Evolutionary conservation across 148 eudicot genomes (phyloP), one percentile per base, ranked within the genome.

Genomic region (Vaccinium myrtillus): DNA sequence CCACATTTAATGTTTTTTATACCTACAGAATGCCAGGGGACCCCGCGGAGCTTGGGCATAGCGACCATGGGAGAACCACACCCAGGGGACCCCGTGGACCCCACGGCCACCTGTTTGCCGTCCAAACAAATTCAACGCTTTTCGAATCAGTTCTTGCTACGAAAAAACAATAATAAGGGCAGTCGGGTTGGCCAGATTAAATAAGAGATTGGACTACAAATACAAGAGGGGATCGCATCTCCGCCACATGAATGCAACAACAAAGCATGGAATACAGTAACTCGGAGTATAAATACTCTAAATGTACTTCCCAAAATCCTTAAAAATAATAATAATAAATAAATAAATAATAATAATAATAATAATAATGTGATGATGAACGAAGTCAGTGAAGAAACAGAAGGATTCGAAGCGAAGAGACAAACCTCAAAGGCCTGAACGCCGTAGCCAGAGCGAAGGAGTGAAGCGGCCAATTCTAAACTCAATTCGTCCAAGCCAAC

Each of bases 391-490:
- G 69, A 21, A 63, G 27, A n/a, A 63, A 63, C 27, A 12, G 69
- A 63, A 63, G 69, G 71, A 65, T 14, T 12, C 12, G 74, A 69
- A 13, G 19, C 21, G 46, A 39, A 14, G n/a, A 11, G 83, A 23
- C 43, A 19, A 63, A 83, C 85, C 90, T 89, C 94, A 77, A 91
- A 95, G 53, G 98, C 96, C 89, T 91, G 90, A 77, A 94, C 89
- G 76, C 87, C 87, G 82, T 87, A 94, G 75, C 95, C 96, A 83
- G 94, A 86, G 50, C 84, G 87, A 89, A 89, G 85, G 73, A 95
- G 93, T 49, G 96, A 92, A 84, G 91, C 86, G 75, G 95, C 96
- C 89, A 94, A 83, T 23, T 92, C 90, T 89, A 94, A 86, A 86
- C 93, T 94, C 58, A 88, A 6, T 32, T 91, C 94, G 85, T 91